Evolutionary conservation across 306 rosid species (phyloP).

Genomic region (Inga leiocalycina): DNA sequence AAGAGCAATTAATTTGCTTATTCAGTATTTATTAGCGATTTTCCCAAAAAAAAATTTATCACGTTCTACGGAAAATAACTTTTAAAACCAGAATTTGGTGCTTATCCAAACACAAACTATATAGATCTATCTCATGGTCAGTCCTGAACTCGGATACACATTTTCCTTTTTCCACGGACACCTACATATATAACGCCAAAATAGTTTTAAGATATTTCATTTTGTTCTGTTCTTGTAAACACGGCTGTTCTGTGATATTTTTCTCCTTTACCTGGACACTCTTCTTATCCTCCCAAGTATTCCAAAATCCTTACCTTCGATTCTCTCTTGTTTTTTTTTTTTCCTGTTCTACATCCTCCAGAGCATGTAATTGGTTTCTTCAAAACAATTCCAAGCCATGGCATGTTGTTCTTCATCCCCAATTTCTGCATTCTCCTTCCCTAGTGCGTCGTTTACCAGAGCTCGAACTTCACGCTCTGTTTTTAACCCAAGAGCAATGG

Average conservation of each 20-base stretch:
- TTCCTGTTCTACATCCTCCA: background rate
- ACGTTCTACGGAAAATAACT: too few species aligned
- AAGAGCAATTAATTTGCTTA: too few species aligned
- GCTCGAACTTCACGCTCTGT: constrained; percentile 38
- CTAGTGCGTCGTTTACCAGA: constrained; percentile 51
- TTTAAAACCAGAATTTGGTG: too few species aligned
- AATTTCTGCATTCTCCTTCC: constrained; percentile 56
- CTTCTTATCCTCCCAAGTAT: constrained; percentile 48
- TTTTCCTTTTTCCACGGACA: too few species aligned
- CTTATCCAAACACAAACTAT: too few species aligned
- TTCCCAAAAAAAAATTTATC: too few species aligned
- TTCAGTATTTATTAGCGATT: too few species aligned
- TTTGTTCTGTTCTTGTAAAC: background rate
- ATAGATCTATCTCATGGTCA: too few species aligned
- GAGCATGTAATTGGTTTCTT: background rate
- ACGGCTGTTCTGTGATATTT: constrained; percentile 3
- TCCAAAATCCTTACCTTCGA: background rate
- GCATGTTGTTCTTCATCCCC: constrained; percentile 62
- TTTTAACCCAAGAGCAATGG: constrained; percentile 50
- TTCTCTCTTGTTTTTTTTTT: background rate
- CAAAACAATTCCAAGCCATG: constrained; percentile 43
- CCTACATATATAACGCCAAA: too few species aligned
- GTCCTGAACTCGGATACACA: too few species aligned
- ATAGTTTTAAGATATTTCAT: constrained; percentile 19
- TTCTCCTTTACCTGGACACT: background rate